Evolutionary conservation across 2,329 filamentous ascomycete species (phyloP), one percentile per base, ranked within the genome.

Genomic region (Fusarium algeriense): DNA sequence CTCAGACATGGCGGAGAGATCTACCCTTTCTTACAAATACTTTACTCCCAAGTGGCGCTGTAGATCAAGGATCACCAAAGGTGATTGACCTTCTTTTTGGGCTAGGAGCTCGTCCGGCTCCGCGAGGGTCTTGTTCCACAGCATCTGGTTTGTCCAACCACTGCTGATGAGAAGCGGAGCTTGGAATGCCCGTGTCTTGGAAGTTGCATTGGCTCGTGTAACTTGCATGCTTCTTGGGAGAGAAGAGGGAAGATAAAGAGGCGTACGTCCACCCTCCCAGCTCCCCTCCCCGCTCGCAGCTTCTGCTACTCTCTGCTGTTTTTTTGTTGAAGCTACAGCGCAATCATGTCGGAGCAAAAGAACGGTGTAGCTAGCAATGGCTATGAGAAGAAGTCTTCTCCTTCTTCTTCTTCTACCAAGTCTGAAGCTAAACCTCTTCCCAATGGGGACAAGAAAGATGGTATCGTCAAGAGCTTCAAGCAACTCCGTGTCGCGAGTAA

Each of bases 401-500:
- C 66, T 23, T 50, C 56, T 38, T 54, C 60, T 12, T 52, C 66
- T 7, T 46, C 52, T n/a, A 28, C 48, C 17, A 34, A 35, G 12
- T 40, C 20, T 12, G 40, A 56, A 20, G 20, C 20, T 1, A 17
- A 34, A 19, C 49, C 66, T 26, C 59, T 53, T 49, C 60, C 60
- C 3, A 59, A 65, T 7, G 67, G 64, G 5, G 57, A 67, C n/a
- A 72, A 74, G 57, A 78, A 77, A 49, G 71, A 77, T 44, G 66
- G 70, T n/a, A 48, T 73, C 8, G 12, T 79, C 2, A 73, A 70
- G 14, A 75, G 71, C 35, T 71, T 83, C 46, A 76, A 79, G 68
- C 77, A 80, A 50, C 72, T 83, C 32, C 75, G 79, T 5, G 74
- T 81, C 58, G 86, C 88, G 7, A 88, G 89, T 3, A 84, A 84